Evolutionary conservation across 768 basidiomycete genomes (phyloP), one percentile per base, ranked within the genome.

Genomic region (Termitomyces sp.): DNA sequence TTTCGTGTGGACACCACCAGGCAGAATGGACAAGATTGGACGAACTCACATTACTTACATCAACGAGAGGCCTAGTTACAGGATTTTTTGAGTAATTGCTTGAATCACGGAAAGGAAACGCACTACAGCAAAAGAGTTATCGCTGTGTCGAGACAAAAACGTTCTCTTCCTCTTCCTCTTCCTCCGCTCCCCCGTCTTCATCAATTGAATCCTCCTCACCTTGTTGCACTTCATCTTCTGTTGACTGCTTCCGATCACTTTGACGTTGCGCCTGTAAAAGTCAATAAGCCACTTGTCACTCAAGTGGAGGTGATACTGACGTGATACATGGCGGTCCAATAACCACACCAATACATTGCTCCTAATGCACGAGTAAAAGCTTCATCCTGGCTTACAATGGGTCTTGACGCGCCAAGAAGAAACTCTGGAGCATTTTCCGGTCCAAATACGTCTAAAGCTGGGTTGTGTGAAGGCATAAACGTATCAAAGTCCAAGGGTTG

Each of bases 291-390:
- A 36, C 15, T 54, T 25, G 25, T 47, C 17, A 51, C 10, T 17
- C 17, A 25, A 31, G 17, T 3, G 47, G 20, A 55, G 20, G 8
- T 17, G 52, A 29, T 20, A 78, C 85, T 53, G 66, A 90, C 91
- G 70, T 93, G 87, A 68, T 92, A 93, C 51, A 92, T 81, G 1
- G 91, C 91, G 2, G 90, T 91, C 91, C 91, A 94, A 71, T 93
- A 94, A 20, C 91, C 92, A 29, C 81, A 79, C 91, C 92, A 93
- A 71, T 93, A 94, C 86, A 89, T 92, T 17, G 92, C 90, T 36
- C 80, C 82, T 68, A 92, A 65, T 5, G 91, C 92, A 52, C 86
- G 85, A 31, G 80, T 77, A 72, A 93, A 93, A 1, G 90, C 90
- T 67, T 93, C 89, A 63, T 93, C 89, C 65, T 82, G 85, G 64